Conservation (phyloP, 2,329 filamentous ascomycete genomes). For the Pseudogymnoascus sp. region DNA sequence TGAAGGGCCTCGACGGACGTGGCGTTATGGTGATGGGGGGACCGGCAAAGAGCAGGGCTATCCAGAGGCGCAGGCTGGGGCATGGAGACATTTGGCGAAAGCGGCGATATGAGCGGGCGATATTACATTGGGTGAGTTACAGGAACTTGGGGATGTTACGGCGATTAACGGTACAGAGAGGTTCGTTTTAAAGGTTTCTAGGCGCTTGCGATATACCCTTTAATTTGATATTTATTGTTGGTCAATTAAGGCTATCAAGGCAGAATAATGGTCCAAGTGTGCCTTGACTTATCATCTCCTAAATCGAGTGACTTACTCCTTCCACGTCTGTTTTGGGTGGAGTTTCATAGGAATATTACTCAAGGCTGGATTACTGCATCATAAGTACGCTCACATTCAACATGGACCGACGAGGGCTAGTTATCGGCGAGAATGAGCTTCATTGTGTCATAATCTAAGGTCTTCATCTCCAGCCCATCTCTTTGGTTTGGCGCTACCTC, state of each 20-base stretch:
- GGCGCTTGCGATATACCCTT: neutral
- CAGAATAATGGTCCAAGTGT: neutral
- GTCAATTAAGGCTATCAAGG: neutral
- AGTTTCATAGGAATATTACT: neutral
- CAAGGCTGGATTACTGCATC: neutral
- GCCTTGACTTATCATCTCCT: neutral
- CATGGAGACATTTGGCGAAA: neutral
- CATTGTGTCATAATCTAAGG: neutral
- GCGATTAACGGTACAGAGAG: neutral
- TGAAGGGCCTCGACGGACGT: neutral
- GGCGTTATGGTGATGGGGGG: neutral
- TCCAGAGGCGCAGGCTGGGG: neutral
- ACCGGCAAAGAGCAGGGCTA: neutral
- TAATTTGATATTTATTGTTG: neutral
- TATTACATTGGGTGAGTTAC: neutral
- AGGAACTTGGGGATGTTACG: neutral
- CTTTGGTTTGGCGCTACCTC: neutral
- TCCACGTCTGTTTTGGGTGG: too few relatives aligned
- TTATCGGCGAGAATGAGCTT: neutral
- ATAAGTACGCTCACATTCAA: neutral
- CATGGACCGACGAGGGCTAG: neutral
- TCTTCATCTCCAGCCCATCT: neutral
- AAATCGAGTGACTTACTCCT: neutral
- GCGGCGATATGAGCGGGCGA: neutral
- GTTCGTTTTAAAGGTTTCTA: neutral